These are phyloP conservation scores for Apiotrichum siamense DNA, from an alignment of 1,284 basidiomycete species.

Conservation along the genomic window DNA sequence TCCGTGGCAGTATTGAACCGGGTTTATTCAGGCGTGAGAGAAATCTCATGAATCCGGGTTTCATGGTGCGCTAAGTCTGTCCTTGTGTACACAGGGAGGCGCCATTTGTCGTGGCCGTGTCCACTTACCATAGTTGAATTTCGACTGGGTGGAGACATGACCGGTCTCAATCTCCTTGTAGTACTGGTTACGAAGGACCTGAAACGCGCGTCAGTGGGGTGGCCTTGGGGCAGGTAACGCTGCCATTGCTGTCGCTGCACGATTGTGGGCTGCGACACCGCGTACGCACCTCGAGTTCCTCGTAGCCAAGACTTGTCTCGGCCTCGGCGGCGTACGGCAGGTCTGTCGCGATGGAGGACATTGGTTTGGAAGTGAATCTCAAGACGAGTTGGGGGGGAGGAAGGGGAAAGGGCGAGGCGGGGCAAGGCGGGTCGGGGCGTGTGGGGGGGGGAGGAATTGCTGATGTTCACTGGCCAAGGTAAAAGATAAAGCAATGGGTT, in stretches of 20 bases:
- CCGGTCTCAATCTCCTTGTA: conserved; percentile 75
- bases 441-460: too few relatives aligned
- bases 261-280: too few relatives aligned
- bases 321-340: conserved; percentile 96
- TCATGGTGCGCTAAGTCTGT: too few relatives aligned
- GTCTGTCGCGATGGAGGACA: conserved; percentile 52
- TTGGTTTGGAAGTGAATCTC: neutral
- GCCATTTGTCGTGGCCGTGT: neutral
- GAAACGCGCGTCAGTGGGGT: conserved; percentile 9
- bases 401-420: neutral
- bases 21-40: too few relatives aligned
- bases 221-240: too few relatives aligned
- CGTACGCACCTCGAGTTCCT: conserved; percentile 72
- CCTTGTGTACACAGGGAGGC: too few relatives aligned
- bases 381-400: neutral
- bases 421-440: too few relatives aligned
- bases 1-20: too few relatives aligned
- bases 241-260: too few relatives aligned
- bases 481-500: too few relatives aligned
- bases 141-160: conserved; percentile 89
- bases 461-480: too few relatives aligned
- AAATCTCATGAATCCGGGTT: too few relatives aligned
- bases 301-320: conserved; percentile 75
- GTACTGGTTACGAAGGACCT: conserved; percentile 82
- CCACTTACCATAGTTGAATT: conserved; percentile 84